Evolutionary conservation across 768 basidiomycete species (phyloP).

Genomic region (Candolleomyces aberdarensis): DNA sequence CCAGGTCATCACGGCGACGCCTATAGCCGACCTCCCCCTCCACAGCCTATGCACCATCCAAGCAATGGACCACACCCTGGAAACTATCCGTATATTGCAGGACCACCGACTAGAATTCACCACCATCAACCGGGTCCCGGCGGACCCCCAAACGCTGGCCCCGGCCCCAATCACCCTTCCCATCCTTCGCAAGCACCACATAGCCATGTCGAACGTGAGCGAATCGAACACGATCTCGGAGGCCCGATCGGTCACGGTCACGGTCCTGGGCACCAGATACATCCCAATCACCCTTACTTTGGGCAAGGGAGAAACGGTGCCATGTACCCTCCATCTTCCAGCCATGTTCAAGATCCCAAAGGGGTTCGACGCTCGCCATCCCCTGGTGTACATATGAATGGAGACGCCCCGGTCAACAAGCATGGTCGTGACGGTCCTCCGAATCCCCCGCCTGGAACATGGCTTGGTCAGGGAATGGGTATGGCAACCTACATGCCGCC

Average conservation of each 20-base stretch:
- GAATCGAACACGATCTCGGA: slow-evolving; percentile 5
- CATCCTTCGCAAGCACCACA: not conserved
- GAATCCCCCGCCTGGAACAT: slow-evolving; percentile 30
- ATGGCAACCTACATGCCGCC: slow-evolving; percentile 11
- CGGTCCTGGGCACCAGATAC: slow-evolving; percentile 22
- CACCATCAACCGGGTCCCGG: slow-evolving; percentile 7
- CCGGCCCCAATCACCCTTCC: not conserved
- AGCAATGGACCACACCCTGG: not conserved
- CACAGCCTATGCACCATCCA: slow-evolving; percentile 7
- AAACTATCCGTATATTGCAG: not conserved
- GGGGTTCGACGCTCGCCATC: slow-evolving; percentile 35
- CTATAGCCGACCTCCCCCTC: slow-evolving; percentile 16
- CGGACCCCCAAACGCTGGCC: not conserved
- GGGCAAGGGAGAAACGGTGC: slow-evolving; percentile 23
- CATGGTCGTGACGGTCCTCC: slow-evolving; percentile 9
- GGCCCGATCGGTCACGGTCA: slow-evolving; percentile 11
- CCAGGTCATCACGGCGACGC: not conserved
- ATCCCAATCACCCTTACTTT: slow-evolving; percentile 33
- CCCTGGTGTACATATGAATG: slow-evolving; percentile 22
- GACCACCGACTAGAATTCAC: slow-evolving; percentile 7
- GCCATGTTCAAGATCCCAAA: slow-evolving; percentile 10
- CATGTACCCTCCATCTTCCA: slow-evolving; percentile 12
- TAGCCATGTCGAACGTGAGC: not conserved
- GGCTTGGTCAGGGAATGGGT: slow-evolving; percentile 34
- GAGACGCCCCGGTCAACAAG: slow-evolving; percentile 19